A percentile compares a stretch with the other conserved stretches of the same genome.
phyloP scores from a whole-genome alignment of 2,329 filamentous ascomycete genomes.

The Aspergillus oerlinghausenensis region DNA sequence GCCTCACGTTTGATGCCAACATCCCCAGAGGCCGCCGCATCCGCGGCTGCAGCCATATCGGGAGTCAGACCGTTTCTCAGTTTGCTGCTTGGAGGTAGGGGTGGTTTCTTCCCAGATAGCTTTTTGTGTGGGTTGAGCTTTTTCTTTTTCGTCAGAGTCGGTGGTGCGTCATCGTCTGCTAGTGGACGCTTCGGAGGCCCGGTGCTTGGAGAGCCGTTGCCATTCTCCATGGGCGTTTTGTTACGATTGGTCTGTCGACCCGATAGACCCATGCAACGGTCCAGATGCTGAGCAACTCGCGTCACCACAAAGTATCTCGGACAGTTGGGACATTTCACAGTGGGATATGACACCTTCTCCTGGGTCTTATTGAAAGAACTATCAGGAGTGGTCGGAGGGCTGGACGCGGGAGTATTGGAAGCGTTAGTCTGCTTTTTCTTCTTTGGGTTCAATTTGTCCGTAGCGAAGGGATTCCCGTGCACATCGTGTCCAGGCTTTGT shows the following conservation, averaged over 20 bases:
- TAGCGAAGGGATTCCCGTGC: conserved; percentile 50
- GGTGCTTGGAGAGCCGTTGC: conserved; percentile 33
- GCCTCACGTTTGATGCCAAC: conserved; percentile 33
- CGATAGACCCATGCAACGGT: conserved; percentile 56
- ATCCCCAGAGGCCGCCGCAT: conserved; percentile 20
- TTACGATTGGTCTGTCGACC: conserved; percentile 48
- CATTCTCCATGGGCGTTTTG: conserved; percentile 42
- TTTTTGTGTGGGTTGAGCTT: conserved; percentile 39
- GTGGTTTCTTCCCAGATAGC: conserved; percentile 33
- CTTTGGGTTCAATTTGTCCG: conserved; percentile 45
- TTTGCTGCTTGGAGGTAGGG: conserved; percentile 31
- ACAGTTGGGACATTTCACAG: conserved; percentile 53
- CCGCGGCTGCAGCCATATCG: conserved; percentile 27
- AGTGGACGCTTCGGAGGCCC: conserved; percentile 34
- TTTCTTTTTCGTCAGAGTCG: conserved; percentile 48
- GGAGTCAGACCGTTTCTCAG: conserved; percentile 40
- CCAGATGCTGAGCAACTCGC: conserved; percentile 57
- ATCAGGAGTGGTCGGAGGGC: conserved; percentile 31
- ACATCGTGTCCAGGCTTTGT: conserved; percentile 57
- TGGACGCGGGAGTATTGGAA: conserved; percentile 33
- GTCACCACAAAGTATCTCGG: conserved; percentile 59
- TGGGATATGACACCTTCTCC: conserved; percentile 35
- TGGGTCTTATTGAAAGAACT: conserved; percentile 29
- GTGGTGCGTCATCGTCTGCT: conserved; percentile 40
- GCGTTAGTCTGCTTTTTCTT: conserved; percentile 33